Percentiles rank a stretch among this genome's conserved stretches.
These are phyloP conservation scores for Bocquillonia castaneifolia DNA, from an alignment of 441 rosid species.

Conservation along the genomic window DNA sequence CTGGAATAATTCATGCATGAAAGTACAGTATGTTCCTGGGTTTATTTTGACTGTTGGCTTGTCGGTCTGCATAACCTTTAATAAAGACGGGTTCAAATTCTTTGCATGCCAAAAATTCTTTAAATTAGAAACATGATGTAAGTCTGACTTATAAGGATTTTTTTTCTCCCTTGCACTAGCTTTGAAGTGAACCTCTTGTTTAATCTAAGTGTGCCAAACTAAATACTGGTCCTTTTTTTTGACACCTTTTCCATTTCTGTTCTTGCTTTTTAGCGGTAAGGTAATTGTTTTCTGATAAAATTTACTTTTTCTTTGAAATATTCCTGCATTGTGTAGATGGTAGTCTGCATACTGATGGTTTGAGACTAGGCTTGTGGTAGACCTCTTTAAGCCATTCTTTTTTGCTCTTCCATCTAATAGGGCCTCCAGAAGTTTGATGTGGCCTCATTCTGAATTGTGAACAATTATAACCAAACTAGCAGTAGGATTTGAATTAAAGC, in stretches of 20 bases:
- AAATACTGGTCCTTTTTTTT: too few relatives aligned
- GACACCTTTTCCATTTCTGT: too few relatives aligned
- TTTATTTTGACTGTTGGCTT: background rate
- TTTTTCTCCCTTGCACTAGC: background rate
- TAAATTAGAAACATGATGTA: background rate
- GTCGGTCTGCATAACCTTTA: background rate
- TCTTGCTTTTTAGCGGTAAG: background rate
- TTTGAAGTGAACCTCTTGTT: background rate
- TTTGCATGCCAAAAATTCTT: background rate
- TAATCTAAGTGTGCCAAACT: background rate
- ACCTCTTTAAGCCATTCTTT: background rate
- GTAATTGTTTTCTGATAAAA: background rate
- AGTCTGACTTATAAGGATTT: background rate
- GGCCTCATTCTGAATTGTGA: slow-evolving; percentile 1
- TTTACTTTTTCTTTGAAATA: background rate
- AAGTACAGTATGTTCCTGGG: background rate
- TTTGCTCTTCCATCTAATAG: background rate
- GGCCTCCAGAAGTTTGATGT: background rate
- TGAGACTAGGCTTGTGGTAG: background rate
- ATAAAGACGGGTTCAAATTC: background rate
- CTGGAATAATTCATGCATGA: background rate
- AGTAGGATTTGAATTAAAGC: background rate
- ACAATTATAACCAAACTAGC: slow-evolving; percentile 1
- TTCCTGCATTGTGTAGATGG: background rate
- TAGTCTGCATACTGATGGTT: background rate